Evolutionary conservation across 2,329 filamentous ascomycete genomes (phyloP).

Genomic region (Ophiognomonia clavigignenti-juglandacearum): DNA sequence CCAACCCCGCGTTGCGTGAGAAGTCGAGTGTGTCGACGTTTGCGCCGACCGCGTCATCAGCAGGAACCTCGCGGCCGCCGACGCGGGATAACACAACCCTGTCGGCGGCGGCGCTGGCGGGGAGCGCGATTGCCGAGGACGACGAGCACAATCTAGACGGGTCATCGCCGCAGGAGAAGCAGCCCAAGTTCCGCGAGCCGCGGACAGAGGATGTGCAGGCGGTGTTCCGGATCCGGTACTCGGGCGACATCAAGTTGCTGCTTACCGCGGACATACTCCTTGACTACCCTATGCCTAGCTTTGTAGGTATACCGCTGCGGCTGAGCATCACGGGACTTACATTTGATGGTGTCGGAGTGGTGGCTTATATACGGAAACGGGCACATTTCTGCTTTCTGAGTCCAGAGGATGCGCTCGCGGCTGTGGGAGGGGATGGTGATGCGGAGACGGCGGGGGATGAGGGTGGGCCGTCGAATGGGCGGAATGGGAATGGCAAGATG

Average conservation of each 20-base stretch:
- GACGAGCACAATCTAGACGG: conserved; percentile 29
- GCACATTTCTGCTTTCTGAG: conserved; percentile 94
- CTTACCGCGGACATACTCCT: conserved; percentile 92
- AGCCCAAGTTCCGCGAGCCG: conserved; percentile 58
- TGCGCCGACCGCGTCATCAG: conserved; percentile 47
- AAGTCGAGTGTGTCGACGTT: conserved; percentile 60
- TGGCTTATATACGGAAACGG: conserved; percentile 84
- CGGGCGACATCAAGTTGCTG: conserved; percentile 80
- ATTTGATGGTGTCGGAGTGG: conserved; percentile 90
- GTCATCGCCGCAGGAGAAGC: conserved; percentile 16
- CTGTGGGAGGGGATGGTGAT: conserved; percentile 50
- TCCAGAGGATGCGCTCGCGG: conserved; percentile 80
- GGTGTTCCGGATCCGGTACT: conserved; percentile 84
- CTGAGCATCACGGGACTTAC: conserved; percentile 91
- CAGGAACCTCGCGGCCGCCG: conserved; percentile 49
- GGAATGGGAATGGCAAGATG: conserved; percentile 40
- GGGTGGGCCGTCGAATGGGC: conserved; percentile 28
- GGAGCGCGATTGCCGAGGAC: conserved; percentile 35
- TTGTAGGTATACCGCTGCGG: conserved; percentile 91
- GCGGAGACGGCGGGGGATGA: conserved; percentile 17
- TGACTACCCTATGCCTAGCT: conserved; percentile 98
- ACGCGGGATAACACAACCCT: conserved; percentile 43
- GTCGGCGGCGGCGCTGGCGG: conserved; percentile 22
- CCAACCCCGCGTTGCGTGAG: conserved; percentile 39
- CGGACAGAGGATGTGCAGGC: conserved; percentile 86